Evolutionary conservation across 352 stramenopile genomes (phyloP), one percentile per base, ranked within the genome.

Genomic region (Phytophthora brassicae): DNA sequence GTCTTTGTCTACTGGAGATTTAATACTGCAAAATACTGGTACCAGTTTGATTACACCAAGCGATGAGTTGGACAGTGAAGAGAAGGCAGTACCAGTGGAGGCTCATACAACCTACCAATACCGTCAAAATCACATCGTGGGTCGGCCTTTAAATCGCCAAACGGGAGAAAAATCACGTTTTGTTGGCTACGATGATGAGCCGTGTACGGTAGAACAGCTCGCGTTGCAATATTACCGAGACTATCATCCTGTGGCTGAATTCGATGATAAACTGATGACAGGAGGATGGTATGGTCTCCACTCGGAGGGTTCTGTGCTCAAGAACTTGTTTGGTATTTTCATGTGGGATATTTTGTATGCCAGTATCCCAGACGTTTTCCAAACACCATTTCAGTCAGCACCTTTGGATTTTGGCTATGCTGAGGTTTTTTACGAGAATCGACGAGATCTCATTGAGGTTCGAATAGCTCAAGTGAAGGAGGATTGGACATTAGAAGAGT

Each of bases 331-430:
- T 62, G 84, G 87, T 0, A 56, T 97, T 16, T 79, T 96, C n/a
- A 83, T 97, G 76, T 96, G 90, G 90, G 84, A 95, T 29, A 60
- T 94, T 9, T 54, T 97, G 24, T 97, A 96, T 39, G 74, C 79
- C 0, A 69, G 56, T n/a, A 70, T 96, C 16, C 72, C 83, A 2
- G 70, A 94, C 47, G 89, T 96, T 2, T 96, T 97, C 53, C 88
- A 96, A 66, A 94, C 79, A n/a, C 82, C 76, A 6, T 96, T 87
- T 42, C 88, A 96, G 48, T 64, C 74, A 1, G 77, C 62, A 23
- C 85, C 84, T 26, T 56, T 93, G 5, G 82, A 93, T 63, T 93
- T 93, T 39, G 84, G 84, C 2, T 82, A 86, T 28, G 77, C 79
- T 0, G 62, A 79, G 7, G 53, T 65, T 14, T 92, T 92, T 56